Evolutionary conservation across 257 asterid species (phyloP).

Genomic region (Perilla frutescens): DNA sequence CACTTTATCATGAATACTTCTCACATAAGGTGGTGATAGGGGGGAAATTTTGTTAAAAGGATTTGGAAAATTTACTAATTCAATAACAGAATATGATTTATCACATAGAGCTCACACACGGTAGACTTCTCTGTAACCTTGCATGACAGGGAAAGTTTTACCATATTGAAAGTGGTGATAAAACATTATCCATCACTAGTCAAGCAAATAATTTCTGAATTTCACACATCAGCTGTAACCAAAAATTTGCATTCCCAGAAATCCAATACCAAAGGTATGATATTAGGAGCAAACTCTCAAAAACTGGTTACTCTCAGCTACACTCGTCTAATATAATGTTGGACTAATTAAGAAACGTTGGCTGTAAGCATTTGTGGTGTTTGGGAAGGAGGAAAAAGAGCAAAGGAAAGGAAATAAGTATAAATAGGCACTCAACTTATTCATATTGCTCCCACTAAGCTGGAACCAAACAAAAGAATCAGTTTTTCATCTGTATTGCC

Average conservation of each 20-base stretch:
- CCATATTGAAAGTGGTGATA: background rate
- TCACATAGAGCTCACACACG: background rate
- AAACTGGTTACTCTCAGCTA: slow-evolving; percentile 5
- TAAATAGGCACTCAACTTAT: background rate
- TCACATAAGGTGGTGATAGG: slow-evolving; percentile 45
- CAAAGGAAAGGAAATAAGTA: background rate
- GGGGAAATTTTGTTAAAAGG: slow-evolving; percentile 1
- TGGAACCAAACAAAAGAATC: slow-evolving; percentile 18
- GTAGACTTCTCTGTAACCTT: background rate
- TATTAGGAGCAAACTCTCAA: background rate
- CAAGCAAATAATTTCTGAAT: background rate
- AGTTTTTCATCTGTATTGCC: slow-evolving; percentile 16
- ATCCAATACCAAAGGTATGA: background rate
- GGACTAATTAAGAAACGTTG: background rate
- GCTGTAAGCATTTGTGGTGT: background rate
- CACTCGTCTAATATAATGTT: background rate
- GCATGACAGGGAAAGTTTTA: slow-evolving; percentile 6
- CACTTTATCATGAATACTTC: slow-evolving; percentile 70
- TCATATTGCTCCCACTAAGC: background rate
- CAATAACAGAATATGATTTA: slow-evolving; percentile 2
- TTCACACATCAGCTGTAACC: slow-evolving; percentile 1
- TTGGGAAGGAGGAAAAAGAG: background rate
- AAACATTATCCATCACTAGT: slow-evolving; percentile 1
- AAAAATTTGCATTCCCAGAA: slow-evolving; percentile 12
- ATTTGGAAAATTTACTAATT: slow-evolving; percentile 4